Evolutionary conservation across 75 land plant genomes (phyloP).

Genomic region (Sequoia sempervirens): DNA sequence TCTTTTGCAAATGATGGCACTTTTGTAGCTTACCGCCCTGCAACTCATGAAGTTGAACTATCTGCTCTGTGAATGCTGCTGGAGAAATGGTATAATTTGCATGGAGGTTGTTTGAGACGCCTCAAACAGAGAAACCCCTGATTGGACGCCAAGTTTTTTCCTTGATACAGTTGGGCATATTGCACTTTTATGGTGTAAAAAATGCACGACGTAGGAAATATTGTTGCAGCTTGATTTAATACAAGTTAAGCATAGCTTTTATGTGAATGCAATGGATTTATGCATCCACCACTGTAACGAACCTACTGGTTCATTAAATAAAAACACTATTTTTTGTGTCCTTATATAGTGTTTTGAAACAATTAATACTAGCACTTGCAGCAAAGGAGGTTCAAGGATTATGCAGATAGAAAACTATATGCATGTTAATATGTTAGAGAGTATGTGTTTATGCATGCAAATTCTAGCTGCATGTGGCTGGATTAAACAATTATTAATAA

Average conservation of each 20-base stretch:
- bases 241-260: not conserved
- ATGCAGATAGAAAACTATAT: no score
- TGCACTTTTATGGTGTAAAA: not conserved
- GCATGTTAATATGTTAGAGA: no score
- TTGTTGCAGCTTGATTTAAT: not conserved
- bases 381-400: no score
- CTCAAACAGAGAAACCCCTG: not conserved
- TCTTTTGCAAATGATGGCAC: conserved; percentile 91
- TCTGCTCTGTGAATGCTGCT: conserved; percentile 50
- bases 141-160: not conserved
- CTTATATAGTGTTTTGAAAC: no score
- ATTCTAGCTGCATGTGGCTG: no score
- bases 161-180: not conserved
- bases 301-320: no score
- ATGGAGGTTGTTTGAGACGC: not conserved
- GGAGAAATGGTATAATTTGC: not conserved
- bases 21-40: conserved; percentile 90
- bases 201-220: not conserved
- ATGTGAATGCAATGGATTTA: not conserved
- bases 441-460: no score
- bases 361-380: no score
- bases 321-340: no score
- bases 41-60: conserved; percentile 83
- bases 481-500: no score
- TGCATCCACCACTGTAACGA: not conserved